Evolutionary conservation across 2,329 filamentous ascomycete genomes (phyloP).

Genomic region (Blastomyces silverae): DNA sequence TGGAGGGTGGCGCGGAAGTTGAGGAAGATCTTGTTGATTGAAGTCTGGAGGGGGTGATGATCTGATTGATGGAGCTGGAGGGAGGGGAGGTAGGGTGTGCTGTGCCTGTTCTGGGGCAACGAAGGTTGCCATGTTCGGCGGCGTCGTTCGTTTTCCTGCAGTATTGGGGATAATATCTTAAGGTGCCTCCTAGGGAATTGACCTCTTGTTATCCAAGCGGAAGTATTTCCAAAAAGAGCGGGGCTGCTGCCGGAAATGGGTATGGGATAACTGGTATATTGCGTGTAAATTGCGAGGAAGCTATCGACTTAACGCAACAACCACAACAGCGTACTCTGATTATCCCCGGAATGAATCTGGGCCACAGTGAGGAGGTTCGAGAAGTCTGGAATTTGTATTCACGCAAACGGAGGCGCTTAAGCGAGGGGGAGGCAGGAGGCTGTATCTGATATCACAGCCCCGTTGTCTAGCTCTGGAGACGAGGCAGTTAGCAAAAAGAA

Average conservation of each 20-base stretch:
- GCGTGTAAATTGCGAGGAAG: background rate
- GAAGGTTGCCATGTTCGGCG: background rate
- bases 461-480: background rate
- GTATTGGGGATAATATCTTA: slow-evolving; percentile 1
- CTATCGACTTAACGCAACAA: background rate
- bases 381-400: background rate
- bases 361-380: background rate
- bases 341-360: background rate
- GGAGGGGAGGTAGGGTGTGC: slow-evolving; percentile 27
- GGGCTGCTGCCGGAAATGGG: background rate
- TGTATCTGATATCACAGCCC: slow-evolving; percentile 7
- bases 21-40: slow-evolving; percentile 18
- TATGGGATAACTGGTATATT: background rate
- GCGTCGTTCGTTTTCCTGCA: background rate
- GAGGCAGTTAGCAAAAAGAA: background rate
- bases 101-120: background rate
- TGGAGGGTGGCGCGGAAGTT: slow-evolving; percentile 23
- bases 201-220: background rate
- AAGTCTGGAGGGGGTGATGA: slow-evolving; percentile 31
- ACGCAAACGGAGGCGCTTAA: background rate
- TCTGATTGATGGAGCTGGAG: slow-evolving; percentile 41
- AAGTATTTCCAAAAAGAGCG: background rate
- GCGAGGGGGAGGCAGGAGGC: background rate
- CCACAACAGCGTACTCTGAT: background rate
- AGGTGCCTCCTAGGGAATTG: background rate